Evolutionary conservation across 164 flowering plant species (phyloP).

Genomic region (Malania oleifera): DNA sequence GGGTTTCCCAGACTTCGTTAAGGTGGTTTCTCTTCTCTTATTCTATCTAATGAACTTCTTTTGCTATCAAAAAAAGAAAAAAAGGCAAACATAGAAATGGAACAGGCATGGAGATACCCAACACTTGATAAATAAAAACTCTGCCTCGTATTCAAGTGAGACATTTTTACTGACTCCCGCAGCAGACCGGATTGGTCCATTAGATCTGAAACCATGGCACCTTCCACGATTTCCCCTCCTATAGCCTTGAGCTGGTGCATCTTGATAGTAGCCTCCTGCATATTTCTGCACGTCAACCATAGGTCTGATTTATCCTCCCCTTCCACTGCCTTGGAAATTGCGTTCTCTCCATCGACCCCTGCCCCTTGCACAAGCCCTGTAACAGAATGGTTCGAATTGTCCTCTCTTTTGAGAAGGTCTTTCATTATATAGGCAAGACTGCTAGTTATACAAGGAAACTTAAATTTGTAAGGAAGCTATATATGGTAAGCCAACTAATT

Average conservation of each 20-base stretch:
- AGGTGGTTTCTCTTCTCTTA: too few relatives aligned
- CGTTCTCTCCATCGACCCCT: constrained; percentile 72
- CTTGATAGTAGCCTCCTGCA: constrained; percentile 53
- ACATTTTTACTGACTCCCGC: constrained; percentile 21
- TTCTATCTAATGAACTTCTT: too few relatives aligned
- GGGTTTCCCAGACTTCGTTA: too few relatives aligned
- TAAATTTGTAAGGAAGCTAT: too few relatives aligned
- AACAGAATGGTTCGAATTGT: too few relatives aligned
- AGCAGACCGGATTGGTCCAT: constrained; percentile 46
- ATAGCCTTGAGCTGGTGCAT: constrained; percentile 45
- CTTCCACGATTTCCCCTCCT: constrained; percentile 51
- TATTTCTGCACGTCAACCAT: constrained; percentile 45
- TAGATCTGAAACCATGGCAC: constrained; percentile 53
- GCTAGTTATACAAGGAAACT: too few relatives aligned
- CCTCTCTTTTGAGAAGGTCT: too few relatives aligned
- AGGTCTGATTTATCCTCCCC: constrained; percentile 68
- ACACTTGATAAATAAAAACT: constrained; percentile 11
- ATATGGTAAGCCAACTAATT: too few relatives aligned
- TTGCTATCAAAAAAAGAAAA: too few relatives aligned
- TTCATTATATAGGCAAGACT: too few relatives aligned
- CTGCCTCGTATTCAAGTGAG: constrained; percentile 12
- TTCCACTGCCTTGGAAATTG: constrained; percentile 61
- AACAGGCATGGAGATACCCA: constrained; percentile 39
- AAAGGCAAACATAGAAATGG: constrained; percentile 22
- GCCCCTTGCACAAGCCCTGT: constrained; percentile 48